Conservation (phyloP, 192 early-diverging fungal genomes). For the Coemansia reversa region DNA sequence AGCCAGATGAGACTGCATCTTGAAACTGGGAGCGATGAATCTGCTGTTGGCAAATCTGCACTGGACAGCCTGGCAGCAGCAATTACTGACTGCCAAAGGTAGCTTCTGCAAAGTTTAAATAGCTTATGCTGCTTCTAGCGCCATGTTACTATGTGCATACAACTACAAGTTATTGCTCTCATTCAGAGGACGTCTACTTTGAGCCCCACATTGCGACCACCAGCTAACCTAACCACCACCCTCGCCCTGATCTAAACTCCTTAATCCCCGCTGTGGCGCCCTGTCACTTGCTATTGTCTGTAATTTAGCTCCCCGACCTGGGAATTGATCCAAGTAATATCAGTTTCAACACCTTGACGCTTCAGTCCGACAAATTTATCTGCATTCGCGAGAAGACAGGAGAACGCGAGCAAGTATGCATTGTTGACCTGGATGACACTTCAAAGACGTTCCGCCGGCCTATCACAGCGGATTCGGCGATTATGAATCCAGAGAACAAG, state of each 20-base stretch:
- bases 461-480: constrained; percentile 96
- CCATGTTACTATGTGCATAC: neutral
- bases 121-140: neutral
- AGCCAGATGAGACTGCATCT: constrained; percentile 7
- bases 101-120: neutral
- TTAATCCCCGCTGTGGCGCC: neutral
- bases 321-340: constrained; percentile 91
- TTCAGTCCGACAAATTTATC: constrained; percentile 98
- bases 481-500: constrained; percentile 94
- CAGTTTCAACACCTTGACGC: constrained; percentile 95
- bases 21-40: neutral
- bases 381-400: constrained; percentile 92
- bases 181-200: neutral
- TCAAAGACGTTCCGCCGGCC: constrained; percentile 80
- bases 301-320: constrained; percentile 77
- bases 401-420: constrained; percentile 86
- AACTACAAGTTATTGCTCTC: neutral
- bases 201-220: neutral
- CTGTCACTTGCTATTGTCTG: neutral
- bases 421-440: constrained; percentile 89
- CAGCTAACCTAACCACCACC: neutral
- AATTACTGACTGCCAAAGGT: neutral
- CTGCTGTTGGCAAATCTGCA: neutral
- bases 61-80: neutral
- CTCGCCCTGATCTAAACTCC: neutral